Conservation (phyloP, 257 asterid species). For the Rauvolfia tetraphylla region DNA sequence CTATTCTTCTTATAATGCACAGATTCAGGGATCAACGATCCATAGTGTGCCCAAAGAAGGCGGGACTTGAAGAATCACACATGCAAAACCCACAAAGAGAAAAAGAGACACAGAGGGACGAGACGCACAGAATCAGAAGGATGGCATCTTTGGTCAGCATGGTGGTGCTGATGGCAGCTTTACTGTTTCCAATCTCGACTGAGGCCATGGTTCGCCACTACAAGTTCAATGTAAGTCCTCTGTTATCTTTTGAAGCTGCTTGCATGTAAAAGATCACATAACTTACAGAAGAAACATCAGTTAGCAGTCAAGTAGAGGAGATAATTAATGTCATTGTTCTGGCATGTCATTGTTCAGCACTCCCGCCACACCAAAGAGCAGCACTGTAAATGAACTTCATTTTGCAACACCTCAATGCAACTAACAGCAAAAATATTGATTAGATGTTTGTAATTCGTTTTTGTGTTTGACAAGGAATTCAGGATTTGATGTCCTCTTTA, state of each 20-base stretch:
- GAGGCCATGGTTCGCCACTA: conserved; percentile 52
- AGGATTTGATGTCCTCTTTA: too few relatives aligned
- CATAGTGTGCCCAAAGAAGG: neutral
- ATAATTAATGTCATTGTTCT: too few relatives aligned
- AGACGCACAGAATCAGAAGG: neutral
- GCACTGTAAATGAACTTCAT: too few relatives aligned
- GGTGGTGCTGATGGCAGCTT: conserved; percentile 26
- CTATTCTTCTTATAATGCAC: conserved; percentile 23
- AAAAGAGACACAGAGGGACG: neutral
- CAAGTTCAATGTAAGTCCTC: conserved; percentile 50
- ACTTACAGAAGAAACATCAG: neutral
- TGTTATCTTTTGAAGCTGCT: neutral
- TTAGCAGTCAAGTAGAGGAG: too few relatives aligned
- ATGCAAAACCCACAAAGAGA: neutral
- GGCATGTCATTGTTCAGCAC: too few relatives aligned
- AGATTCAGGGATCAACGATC: neutral
- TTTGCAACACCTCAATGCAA: too few relatives aligned
- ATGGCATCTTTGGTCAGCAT: conserved; percentile 25
- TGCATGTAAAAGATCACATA: neutral
- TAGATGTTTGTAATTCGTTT: neutral
- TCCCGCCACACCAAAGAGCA: too few relatives aligned
- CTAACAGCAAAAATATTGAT: neutral
- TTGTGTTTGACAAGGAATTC: too few relatives aligned
- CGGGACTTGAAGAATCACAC: neutral
- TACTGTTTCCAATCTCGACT: conserved; percentile 18